Evolutionary conservation across 306 rosid genomes (phyloP).

Genomic region (Alnus glutinosa): DNA sequence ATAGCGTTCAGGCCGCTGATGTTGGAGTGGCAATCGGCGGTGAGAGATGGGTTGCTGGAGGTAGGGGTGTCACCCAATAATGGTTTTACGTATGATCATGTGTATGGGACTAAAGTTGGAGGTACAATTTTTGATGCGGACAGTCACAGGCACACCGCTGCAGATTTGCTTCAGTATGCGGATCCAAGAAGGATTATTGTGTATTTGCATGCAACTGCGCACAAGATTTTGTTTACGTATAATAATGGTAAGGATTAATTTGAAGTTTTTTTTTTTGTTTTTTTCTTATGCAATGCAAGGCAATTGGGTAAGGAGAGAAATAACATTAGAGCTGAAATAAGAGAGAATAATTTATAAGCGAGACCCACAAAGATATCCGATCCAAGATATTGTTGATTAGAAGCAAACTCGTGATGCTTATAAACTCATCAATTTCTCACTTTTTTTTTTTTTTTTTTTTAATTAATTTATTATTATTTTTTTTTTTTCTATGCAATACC

Average conservation of each 20-base stretch:
- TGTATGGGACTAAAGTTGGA: slow-evolving; percentile 69
- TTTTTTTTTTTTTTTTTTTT: too few species aligned
- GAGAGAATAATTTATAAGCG: too few species aligned
- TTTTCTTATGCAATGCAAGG: too few species aligned
- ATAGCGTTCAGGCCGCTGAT: slow-evolving; percentile 55
- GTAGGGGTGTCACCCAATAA: slow-evolving; percentile 65
- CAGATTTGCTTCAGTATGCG: slow-evolving; percentile 71
- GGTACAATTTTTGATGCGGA: slow-evolving; percentile 61
- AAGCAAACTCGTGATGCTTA: too few species aligned
- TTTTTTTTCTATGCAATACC: too few species aligned
- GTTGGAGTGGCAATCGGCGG: slow-evolving; percentile 63
- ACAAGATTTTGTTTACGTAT: slow-evolving; percentile 47
- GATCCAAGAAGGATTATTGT: slow-evolving; percentile 53
- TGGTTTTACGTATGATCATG: slow-evolving; percentile 60
- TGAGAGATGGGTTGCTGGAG: slow-evolving; percentile 57
- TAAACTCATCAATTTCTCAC: too few species aligned
- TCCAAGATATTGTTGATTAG: too few species aligned
- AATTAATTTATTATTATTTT: too few species aligned
- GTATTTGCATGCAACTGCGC: slow-evolving; percentile 68
- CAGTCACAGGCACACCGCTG: slow-evolving; percentile 67
- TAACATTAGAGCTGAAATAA: too few species aligned
- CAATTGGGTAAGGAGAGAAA: too few species aligned
- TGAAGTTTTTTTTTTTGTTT: background rate
- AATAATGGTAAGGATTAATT: slow-evolving; percentile 35
- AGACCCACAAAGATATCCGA: too few species aligned